phyloP scores from a whole-genome alignment of 768 basidiomycete species.

The Clathrus columnatus region DNA sequence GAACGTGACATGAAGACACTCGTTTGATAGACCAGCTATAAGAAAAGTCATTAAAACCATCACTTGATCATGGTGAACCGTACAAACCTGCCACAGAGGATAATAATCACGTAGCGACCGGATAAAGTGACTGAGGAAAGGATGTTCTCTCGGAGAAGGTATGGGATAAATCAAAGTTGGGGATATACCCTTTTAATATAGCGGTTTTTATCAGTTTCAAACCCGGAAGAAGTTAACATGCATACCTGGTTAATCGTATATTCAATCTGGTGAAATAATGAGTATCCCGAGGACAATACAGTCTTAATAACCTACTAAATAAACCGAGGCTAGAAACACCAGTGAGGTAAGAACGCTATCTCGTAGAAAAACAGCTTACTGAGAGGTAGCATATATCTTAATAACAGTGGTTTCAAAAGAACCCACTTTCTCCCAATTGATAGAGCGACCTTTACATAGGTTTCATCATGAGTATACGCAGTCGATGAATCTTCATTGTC shows the following conservation, averaged over 20 bases:
- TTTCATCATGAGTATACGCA: neutral
- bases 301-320: constrained; percentile 36
- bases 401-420: constrained; percentile 69
- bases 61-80: neutral
- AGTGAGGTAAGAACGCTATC: neutral
- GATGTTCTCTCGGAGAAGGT: constrained; percentile 50
- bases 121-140: constrained; percentile 68
- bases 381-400: constrained; percentile 87
- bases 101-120: constrained; percentile 87
- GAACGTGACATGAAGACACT: constrained; percentile 93
- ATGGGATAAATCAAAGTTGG: constrained; percentile 87
- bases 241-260: constrained; percentile 83
- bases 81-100: constrained; percentile 83
- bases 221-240: neutral
- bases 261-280: constrained; percentile 50
- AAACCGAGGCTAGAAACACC: constrained; percentile 45
- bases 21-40: constrained; percentile 74
- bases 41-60: neutral
- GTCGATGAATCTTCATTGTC: constrained; percentile 8
- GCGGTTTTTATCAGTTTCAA: neutral
- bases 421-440: constrained; percentile 67
- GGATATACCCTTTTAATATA: constrained; percentile 57
- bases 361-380: constrained; percentile 41
- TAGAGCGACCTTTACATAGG: constrained; percentile 44
- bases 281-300: neutral